phyloP scores from a whole-genome alignment of 345 rosid species.

The Camelina hispida region DNA sequence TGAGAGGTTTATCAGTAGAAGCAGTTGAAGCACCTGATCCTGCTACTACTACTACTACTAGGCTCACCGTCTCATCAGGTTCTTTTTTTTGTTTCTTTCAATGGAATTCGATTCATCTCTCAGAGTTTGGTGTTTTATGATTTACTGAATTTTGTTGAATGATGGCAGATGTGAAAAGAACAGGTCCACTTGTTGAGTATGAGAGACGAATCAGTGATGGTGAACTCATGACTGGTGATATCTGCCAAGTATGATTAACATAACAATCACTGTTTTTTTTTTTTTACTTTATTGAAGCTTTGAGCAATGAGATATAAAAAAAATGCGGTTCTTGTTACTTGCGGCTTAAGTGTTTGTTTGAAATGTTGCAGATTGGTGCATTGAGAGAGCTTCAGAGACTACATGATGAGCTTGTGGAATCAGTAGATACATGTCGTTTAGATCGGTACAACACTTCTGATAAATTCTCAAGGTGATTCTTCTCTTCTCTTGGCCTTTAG shows the following conservation, averaged over 20 bases:
- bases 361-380: conserved; percentile 66
- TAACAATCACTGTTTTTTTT: neutral
- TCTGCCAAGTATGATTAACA: conserved; percentile 65
- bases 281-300: neutral
- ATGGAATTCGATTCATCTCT: neutral
- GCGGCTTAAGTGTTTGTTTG: conserved; percentile 10
- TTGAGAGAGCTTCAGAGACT: conserved; percentile 90
- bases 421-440: conserved; percentile 78
- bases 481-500: neutral
- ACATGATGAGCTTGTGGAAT: conserved; percentile 77
- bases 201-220: conserved; percentile 76
- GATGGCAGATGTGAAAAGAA: conserved; percentile 57
- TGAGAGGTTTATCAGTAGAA: conserved; percentile 58
- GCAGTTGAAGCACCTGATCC: conserved; percentile 43
- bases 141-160: conserved; percentile 28
- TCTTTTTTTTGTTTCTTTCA: neutral
- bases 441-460: conserved; percentile 93
- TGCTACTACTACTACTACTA: conserved; percentile 45
- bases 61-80: conserved; percentile 38
- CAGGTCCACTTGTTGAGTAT: conserved; percentile 91
- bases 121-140: neutral
- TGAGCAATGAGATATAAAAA: neutral
- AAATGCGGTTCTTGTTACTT: neutral
- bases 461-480: conserved; percentile 67
- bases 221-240: conserved; percentile 89